These are phyloP conservation scores for Cladobotryum protrusum DNA, from an alignment of 2,329 filamentous ascomycete genomes.

Conservation along the genomic window DNA sequence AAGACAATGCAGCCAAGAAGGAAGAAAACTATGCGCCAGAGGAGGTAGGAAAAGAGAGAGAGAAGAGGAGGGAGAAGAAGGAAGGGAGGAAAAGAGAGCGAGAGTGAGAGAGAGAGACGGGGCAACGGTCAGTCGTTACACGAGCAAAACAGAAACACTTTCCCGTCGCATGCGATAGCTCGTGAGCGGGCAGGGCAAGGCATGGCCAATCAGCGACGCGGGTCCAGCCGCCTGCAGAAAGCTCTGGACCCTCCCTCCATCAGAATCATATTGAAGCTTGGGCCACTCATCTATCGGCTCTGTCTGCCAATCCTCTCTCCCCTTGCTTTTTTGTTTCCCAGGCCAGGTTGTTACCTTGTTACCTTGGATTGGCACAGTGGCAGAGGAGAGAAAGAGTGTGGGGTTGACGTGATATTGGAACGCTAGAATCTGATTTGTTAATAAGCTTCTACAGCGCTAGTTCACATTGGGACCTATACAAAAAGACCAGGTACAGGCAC, in stretches of 20 bases:
- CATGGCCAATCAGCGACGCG: slow-evolving; percentile 22
- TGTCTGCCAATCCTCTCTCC: slow-evolving; percentile 2
- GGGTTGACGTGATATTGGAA: too few species aligned
- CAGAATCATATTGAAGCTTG: slow-evolving; percentile 18
- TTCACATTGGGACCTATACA: too few species aligned
- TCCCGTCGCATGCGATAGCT: slow-evolving; percentile 11
- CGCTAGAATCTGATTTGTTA: too few species aligned
- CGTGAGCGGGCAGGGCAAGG: slow-evolving; percentile 5
- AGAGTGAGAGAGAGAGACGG: slow-evolving; percentile 8
- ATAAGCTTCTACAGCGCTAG: too few species aligned
- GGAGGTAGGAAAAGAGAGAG: slow-evolving; percentile 1
- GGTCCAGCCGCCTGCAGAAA: slow-evolving; percentile 16
- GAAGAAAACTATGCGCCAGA: not conserved
- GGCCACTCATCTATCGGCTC: slow-evolving; percentile 14
- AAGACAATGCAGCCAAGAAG: not conserved
- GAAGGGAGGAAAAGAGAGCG: slow-evolving; percentile 9
- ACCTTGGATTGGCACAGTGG: too few species aligned
- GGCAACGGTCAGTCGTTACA: slow-evolving; percentile 11
- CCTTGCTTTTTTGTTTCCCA: slow-evolving; percentile 9
- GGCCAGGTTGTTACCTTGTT: too few species aligned
- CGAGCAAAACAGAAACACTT: slow-evolving; percentile 10
- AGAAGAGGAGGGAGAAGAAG: slow-evolving; percentile 9
- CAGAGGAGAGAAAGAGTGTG: not conserved
- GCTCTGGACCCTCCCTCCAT: slow-evolving; percentile 18
- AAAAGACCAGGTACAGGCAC: too few species aligned